Evolutionary conservation across 208 protist species (phyloP).

Genomic region (Porcisia deanei): DNA sequence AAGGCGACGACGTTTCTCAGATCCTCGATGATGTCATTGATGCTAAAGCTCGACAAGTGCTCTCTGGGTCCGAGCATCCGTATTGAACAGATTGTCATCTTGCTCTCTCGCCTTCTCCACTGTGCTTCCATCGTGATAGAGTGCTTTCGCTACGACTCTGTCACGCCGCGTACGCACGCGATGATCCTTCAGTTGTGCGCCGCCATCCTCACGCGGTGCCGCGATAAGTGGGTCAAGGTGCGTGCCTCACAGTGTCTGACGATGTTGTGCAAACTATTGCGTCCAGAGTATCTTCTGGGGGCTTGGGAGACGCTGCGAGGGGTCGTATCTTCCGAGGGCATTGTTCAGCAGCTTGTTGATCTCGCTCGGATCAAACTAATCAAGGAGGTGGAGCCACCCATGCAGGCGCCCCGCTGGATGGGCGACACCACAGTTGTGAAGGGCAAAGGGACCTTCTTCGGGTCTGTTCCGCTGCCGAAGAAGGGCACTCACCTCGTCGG

Average conservation of each 20-base stretch:
- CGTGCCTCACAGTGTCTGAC: constrained; percentile 68
- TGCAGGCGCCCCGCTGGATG: constrained; percentile 57
- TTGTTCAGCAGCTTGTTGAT: constrained; percentile 66
- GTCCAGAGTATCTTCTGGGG: constrained; percentile 54
- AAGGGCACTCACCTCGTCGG: constrained; percentile 77
- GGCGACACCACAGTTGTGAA: constrained; percentile 52
- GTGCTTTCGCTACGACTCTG: constrained; percentile 77
- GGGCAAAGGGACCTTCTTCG: constrained; percentile 83
- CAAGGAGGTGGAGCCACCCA: constrained; percentile 30
- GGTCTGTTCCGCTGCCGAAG: constrained; percentile 54
- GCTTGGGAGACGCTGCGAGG: constrained; percentile 39
- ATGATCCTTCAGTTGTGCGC: constrained; percentile 79
- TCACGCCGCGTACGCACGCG: constrained; percentile 63
- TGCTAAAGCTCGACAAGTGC: constrained; percentile 37
- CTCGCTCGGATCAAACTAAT: constrained; percentile 55
- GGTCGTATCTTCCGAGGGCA: constrained; percentile 38
- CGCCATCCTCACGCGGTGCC: constrained; percentile 48
- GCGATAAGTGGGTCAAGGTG: constrained; percentile 68
- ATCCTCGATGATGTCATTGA: constrained; percentile 37
- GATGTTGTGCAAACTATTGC: constrained; percentile 53
- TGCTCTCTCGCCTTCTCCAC: constrained; percentile 74
- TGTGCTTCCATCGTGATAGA: constrained; percentile 70
- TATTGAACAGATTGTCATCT: constrained; percentile 29
- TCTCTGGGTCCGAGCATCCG: constrained; percentile 19
- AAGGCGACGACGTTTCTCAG: constrained; percentile 66